These are phyloP conservation scores for Epichloe glyceriae DNA, from an alignment of 2,329 filamentous ascomycete genomes.

Conservation along the genomic window DNA sequence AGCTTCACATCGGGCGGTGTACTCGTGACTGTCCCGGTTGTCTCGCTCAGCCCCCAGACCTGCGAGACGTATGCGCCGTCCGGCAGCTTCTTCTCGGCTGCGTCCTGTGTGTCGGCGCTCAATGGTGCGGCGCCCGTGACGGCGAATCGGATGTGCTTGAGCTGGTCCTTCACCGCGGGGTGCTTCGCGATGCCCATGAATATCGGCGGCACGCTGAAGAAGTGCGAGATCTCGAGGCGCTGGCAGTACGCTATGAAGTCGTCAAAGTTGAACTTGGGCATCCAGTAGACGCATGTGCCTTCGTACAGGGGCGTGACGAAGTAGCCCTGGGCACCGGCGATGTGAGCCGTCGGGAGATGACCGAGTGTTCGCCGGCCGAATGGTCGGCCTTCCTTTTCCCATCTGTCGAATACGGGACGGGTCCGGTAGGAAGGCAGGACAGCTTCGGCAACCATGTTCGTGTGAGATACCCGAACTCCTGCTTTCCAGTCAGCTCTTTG, in stretches of 20 bases:
- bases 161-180: constrained; percentile 41
- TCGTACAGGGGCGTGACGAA: constrained; percentile 27
- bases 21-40: constrained; percentile 33
- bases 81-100: constrained; percentile 35
- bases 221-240: constrained; percentile 35
- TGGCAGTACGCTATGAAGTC: constrained; percentile 40
- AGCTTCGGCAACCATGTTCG: constrained; percentile 28
- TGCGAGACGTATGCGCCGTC: constrained; percentile 30
- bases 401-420: constrained; percentile 17
- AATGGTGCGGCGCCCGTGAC: constrained; percentile 44
- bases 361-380: constrained; percentile 24
- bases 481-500: constrained; percentile 2
- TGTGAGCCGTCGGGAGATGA: constrained; percentile 33
- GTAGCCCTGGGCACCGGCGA: constrained; percentile 32
- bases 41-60: constrained; percentile 48
- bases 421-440: constrained; percentile 17
- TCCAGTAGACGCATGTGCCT: constrained; percentile 44
- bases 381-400: constrained; percentile 11
- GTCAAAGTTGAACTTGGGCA: constrained; percentile 44
- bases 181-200: constrained; percentile 46
- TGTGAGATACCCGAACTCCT: constrained; percentile 30
- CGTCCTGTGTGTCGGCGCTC: constrained; percentile 37
- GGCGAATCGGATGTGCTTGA: constrained; percentile 34
- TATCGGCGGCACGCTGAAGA: constrained; percentile 50
- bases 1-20: constrained; percentile 27